Percentiles rank a stretch among this genome's conserved stretches.
phyloP scores from a whole-genome alignment of 805 yeast species.

The Kodamaea fukazawae region DNA sequence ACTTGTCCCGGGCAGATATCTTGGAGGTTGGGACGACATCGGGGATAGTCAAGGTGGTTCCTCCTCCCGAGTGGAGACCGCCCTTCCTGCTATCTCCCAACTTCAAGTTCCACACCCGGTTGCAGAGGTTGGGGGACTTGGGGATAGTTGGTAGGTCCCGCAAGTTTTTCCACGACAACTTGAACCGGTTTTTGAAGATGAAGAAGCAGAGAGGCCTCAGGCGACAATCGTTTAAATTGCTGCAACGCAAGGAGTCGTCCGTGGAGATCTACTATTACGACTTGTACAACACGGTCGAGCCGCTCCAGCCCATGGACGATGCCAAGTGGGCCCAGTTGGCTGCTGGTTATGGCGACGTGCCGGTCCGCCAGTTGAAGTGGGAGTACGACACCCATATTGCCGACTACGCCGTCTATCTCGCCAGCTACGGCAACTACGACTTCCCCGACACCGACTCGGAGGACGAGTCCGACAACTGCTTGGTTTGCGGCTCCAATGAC shows the following conservation, averaged over 20 bases:
- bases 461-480: conserved; percentile 38
- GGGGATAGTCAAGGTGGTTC: conserved; percentile 53
- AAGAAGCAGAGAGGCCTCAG: conserved; percentile 22
- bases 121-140: conserved; percentile 66
- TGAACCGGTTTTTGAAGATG: conserved; percentile 56
- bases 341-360: conserved; percentile 2
- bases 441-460: conserved; percentile 30
- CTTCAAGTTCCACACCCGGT: conserved; percentile 64
- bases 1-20: conserved; percentile 42
- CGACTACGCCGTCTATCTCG: conserved; percentile 33
- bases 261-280: conserved; percentile 36
- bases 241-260: not conserved
- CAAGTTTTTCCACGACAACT: conserved; percentile 57
- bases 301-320: conserved; percentile 7
- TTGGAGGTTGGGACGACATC: conserved; percentile 42
- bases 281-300: conserved; percentile 32
- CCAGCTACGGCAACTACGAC: conserved; percentile 23
- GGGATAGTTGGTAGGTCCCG: conserved; percentile 62
- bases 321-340: conserved; percentile 7
- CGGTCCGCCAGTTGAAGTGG: conserved; percentile 13
- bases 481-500: conserved; percentile 46
- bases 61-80: conserved; percentile 54
- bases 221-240: conserved; percentile 7
- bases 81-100: conserved; percentile 52
- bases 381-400: conserved; percentile 26